Evolutionary conservation across 805 yeast species (phyloP).

Genomic region (Huiozyma sinensis): DNA sequence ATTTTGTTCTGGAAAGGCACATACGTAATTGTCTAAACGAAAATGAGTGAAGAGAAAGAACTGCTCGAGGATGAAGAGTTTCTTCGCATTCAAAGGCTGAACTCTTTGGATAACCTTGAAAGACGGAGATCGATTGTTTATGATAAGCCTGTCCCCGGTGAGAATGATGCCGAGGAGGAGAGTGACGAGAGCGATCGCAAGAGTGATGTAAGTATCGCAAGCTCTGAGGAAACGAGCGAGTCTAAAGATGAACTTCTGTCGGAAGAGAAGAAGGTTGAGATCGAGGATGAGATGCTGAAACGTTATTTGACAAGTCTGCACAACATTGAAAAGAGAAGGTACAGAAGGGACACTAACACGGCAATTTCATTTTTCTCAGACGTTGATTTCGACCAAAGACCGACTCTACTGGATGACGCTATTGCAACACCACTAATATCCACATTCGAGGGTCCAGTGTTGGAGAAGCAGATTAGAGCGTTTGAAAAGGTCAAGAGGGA

Average conservation of each 20-base stretch:
- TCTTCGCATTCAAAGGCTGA: constrained; percentile 16
- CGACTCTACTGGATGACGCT: constrained; percentile 44
- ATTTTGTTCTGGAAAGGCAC: too few relatives aligned
- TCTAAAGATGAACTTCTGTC: background rate
- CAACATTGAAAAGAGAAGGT: constrained; percentile 6
- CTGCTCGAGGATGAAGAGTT: constrained; percentile 18
- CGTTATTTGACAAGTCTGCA: constrained; percentile 7
- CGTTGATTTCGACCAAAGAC: constrained; percentile 34
- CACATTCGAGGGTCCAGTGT: constrained; percentile 22
- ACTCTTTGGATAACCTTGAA: constrained; percentile 10
- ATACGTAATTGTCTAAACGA: background rate
- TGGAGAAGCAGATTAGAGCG: constrained; percentile 18
- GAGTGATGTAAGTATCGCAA: background rate
- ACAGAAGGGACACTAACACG: constrained; percentile 2
- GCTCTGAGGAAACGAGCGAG: background rate
- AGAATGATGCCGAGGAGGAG: background rate
- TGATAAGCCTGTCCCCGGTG: constrained; percentile 5
- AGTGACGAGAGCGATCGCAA: background rate
- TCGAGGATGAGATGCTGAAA: constrained; percentile 4
- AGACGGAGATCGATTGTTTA: constrained; percentile 10
- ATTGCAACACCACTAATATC: constrained; percentile 25
- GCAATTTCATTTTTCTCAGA: constrained; percentile 44
- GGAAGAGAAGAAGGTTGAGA: too few relatives aligned
- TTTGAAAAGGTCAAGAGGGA: constrained; percentile 5
- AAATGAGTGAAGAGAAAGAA: constrained; percentile 4